Evolutionary conservation across 2,329 filamentous ascomycete species (phyloP).

Genomic region (Apiospora rasikravindrae): DNA sequence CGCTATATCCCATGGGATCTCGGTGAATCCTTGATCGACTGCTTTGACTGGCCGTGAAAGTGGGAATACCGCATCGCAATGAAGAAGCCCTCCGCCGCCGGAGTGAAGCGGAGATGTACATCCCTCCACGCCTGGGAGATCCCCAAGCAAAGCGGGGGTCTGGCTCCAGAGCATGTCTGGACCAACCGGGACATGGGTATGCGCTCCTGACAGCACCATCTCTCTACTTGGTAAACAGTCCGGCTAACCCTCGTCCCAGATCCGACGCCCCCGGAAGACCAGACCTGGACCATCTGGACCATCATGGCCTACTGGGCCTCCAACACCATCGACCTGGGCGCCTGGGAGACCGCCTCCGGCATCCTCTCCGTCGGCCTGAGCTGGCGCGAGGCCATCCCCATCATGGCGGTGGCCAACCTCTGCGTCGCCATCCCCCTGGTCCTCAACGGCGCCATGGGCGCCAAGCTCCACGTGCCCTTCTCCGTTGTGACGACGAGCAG

Average conservation of each 20-base stretch:
- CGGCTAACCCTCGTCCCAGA: conserved; percentile 35
- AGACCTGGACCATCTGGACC: conserved; percentile 44
- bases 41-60: too few relatives aligned
- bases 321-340: conserved; percentile 42
- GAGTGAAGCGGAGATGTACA: conserved; percentile 45
- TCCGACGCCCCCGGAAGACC: conserved; percentile 42
- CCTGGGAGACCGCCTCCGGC: conserved; percentile 42
- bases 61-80: conserved; percentile 24
- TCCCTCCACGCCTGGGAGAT: conserved; percentile 51
- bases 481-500: conserved; percentile 50
- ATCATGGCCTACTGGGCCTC: conserved; percentile 45
- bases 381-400: conserved; percentile 41
- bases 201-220: conserved; percentile 20
- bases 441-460: conserved; percentile 53
- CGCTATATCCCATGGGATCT: background rate
- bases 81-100: conserved; percentile 28
- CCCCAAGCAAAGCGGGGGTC: conserved; percentile 51
- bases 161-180: conserved; percentile 52
- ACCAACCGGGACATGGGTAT: conserved; percentile 41
- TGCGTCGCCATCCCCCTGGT: conserved; percentile 62
- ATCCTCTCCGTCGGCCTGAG: conserved; percentile 42
- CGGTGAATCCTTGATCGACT: too few relatives aligned
- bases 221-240: background rate
- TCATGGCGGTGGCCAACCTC: conserved; percentile 62
- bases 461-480: conserved; percentile 54